Evolutionary conservation across 495 filamentous ascomycete species (phyloP).

Genomic region (Saxophila tyrrhenica): DNA sequence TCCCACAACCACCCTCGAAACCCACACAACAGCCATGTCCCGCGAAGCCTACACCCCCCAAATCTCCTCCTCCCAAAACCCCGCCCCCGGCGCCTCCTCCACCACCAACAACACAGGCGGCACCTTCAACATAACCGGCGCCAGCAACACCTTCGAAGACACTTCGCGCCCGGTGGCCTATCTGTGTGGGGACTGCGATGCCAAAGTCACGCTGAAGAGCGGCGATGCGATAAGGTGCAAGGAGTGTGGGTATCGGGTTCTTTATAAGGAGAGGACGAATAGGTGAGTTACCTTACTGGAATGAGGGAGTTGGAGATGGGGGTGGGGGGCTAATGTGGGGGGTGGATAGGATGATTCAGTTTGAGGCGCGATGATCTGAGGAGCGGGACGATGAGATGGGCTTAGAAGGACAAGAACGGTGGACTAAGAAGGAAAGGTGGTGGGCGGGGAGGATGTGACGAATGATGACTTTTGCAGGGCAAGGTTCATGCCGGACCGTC

Average conservation of each 20-base stretch:
- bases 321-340: conserved; percentile 2
- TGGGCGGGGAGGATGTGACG: too few relatives aligned
- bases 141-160: conserved; percentile 25
- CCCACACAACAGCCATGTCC: conserved; percentile 10
- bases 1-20: not conserved
- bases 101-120: not conserved
- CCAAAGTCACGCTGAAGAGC: conserved; percentile 66
- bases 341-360: conserved; percentile 78
- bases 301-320: not conserved
- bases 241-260: conserved; percentile 87
- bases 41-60: conserved; percentile 19
- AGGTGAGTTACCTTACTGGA: conserved; percentile 68
- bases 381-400: not conserved
- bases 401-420: too few relatives aligned
- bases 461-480: too few relatives aligned
- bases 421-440: too few relatives aligned
- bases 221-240: conserved; percentile 88
- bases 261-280: conserved; percentile 98
- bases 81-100: not conserved
- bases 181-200: conserved; percentile 86
- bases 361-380: conserved; percentile 58
- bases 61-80: conserved; percentile 2
- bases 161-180: conserved; percentile 52
- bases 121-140: conserved; percentile 15
- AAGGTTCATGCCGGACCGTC: too few relatives aligned